phyloP scores from a whole-genome alignment of 257 asterid species.

The Forsythia suspensa region DNA sequence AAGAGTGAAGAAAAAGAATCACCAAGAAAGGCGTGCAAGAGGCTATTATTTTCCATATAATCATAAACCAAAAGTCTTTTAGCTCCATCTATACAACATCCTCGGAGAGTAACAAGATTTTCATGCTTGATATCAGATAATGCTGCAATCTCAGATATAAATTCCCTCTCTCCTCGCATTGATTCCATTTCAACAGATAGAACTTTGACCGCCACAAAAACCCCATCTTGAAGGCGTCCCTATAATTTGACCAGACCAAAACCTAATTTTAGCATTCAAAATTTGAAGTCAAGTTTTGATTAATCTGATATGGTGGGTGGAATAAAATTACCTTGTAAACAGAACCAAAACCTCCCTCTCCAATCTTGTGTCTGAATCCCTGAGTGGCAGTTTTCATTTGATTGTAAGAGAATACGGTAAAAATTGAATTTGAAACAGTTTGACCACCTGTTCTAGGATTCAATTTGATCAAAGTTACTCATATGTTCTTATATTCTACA shows the following conservation, averaged over 20 bases:
- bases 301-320: neutral
- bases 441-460: conserved; percentile 34
- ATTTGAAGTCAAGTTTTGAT: neutral
- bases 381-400: conserved; percentile 60
- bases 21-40: conserved; percentile 60
- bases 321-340: conserved; percentile 61
- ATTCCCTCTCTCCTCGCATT: conserved; percentile 75
- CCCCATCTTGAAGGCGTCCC: conserved; percentile 62
- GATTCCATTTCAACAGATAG: conserved; percentile 59
- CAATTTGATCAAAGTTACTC: neutral
- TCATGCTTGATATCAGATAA: conserved; percentile 62
- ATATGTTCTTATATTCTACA: neutral
- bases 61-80: conserved; percentile 64
- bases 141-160: conserved; percentile 68
- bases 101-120: conserved; percentile 62
- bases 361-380: conserved; percentile 68
- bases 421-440: conserved; percentile 22
- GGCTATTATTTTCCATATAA: conserved; percentile 74
- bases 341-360: conserved; percentile 70
- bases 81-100: conserved; percentile 69
- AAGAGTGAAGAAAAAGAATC: neutral
- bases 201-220: conserved; percentile 63
- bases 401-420: conserved; percentile 49
- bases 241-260: conserved; percentile 19
- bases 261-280: neutral